These are phyloP conservation scores for Pseudocercospora pini-densiflorae DNA, from an alignment of 2,329 filamentous ascomycete species.

Conservation along the genomic window DNA sequence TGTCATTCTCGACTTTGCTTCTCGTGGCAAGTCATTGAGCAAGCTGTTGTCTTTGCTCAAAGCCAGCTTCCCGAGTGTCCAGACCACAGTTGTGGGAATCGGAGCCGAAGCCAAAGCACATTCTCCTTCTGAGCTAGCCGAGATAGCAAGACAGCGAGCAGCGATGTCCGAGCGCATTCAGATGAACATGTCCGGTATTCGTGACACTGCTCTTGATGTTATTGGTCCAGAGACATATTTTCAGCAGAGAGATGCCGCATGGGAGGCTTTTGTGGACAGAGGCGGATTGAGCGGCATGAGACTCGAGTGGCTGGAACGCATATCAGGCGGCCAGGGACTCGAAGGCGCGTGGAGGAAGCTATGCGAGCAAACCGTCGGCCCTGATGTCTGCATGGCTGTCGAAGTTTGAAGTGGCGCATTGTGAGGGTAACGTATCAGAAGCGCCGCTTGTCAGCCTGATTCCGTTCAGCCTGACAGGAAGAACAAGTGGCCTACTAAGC, in stretches of 20 bases:
- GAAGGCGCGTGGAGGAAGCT: conserved; percentile 22
- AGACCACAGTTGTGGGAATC: conserved; percentile 19
- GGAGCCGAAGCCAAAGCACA: conserved; percentile 18
- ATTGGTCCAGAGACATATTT: conserved; percentile 23
- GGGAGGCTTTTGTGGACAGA: conserved; percentile 18
- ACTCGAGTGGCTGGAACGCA: conserved; percentile 16
- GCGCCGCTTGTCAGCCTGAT: not conserved
- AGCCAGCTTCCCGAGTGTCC: not conserved
- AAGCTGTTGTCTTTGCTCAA: conserved; percentile 11
- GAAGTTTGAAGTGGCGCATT: not conserved
- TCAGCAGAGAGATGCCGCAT: conserved; percentile 6
- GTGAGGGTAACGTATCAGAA: not conserved
- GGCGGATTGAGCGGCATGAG: conserved; percentile 8
- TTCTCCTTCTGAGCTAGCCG: conserved; percentile 6
- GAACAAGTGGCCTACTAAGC: not conserved
- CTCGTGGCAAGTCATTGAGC: conserved; percentile 13
- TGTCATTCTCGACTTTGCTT: conserved; percentile 27
- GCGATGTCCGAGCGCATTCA: conserved; percentile 19
- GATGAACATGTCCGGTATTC: conserved; percentile 27
- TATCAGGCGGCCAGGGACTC: not conserved
- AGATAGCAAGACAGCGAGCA: not conserved
- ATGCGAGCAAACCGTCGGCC: conserved; percentile 9
- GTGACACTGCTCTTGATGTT: conserved; percentile 13
- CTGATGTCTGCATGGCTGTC: not conserved
- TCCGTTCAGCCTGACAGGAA: not conserved